These are phyloP conservation scores for Tetracentron sinense DNA, from an alignment of 164 flowering plant species.

Conservation along the genomic window DNA sequence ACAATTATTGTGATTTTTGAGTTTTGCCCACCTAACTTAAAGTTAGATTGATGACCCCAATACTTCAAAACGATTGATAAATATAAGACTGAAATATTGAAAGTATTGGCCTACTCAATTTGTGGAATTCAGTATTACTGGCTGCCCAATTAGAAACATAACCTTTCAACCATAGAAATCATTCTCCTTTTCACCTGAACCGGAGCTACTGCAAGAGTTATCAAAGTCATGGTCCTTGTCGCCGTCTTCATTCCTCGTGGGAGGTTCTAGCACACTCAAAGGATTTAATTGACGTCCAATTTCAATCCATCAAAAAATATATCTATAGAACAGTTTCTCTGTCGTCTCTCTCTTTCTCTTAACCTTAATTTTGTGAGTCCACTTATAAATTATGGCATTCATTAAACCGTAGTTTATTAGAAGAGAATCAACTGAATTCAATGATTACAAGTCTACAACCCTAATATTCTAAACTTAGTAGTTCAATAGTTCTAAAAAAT, in stretches of 20 bases:
- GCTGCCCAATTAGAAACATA: constrained; percentile 26
- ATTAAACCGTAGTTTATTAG: background rate
- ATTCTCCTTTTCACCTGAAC: constrained; percentile 41
- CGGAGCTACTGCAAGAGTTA: constrained; percentile 36
- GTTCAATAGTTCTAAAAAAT: too few relatives aligned
- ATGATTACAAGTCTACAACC: too few relatives aligned
- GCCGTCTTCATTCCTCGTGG: constrained; percentile 79
- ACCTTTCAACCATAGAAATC: constrained; percentile 21
- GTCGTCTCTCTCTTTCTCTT: too few relatives aligned
- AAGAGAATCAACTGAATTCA: background rate
- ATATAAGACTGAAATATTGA: too few relatives aligned
- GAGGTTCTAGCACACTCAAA: constrained; percentile 80
- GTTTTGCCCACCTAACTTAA: too few relatives aligned
- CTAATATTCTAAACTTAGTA: too few relatives aligned
- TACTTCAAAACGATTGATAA: too few relatives aligned
- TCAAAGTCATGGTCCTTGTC: constrained; percentile 41
- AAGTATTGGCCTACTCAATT: constrained; percentile 45
- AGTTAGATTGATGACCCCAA: too few relatives aligned
- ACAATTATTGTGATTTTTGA: too few relatives aligned
- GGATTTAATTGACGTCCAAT: constrained; percentile 93
- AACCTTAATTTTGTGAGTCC: too few relatives aligned
- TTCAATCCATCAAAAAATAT: constrained; percentile 33
- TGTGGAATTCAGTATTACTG: constrained; percentile 34
- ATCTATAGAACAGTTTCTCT: too few relatives aligned
- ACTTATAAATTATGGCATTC: background rate